phyloP scores from a whole-genome alignment of 495 filamentous ascomycete species.

The Neurospora sp. region DNA sequence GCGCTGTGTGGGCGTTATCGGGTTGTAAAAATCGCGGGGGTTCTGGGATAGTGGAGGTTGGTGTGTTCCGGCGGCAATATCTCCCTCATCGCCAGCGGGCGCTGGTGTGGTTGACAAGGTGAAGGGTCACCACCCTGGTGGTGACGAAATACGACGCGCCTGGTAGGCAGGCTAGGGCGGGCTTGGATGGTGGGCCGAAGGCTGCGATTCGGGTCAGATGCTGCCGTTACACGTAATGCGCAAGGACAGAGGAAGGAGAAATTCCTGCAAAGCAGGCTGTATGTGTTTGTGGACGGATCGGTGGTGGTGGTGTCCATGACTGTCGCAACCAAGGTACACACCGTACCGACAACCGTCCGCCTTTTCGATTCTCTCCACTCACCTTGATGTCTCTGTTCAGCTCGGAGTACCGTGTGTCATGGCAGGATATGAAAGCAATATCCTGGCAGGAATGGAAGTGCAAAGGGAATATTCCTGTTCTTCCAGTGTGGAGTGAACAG shows the following conservation, averaged over 20 bases:
- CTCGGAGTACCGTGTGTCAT: constrained; percentile 7
- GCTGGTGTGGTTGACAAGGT: constrained; percentile 35
- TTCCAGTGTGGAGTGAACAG: neutral
- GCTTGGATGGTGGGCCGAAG: neutral
- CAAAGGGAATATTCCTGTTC: constrained; percentile 7
- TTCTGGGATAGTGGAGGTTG: constrained; percentile 26
- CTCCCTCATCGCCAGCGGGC: constrained; percentile 22
- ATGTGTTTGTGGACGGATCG: neutral
- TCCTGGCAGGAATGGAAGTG: constrained; percentile 6
- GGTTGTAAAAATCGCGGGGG: constrained; percentile 37
- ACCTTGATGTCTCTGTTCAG: constrained; percentile 8
- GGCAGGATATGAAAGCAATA: constrained; percentile 2
- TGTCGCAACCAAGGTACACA: neutral
- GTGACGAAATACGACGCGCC: constrained; percentile 14
- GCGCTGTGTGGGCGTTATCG: constrained; percentile 25
- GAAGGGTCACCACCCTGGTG: constrained; percentile 33
- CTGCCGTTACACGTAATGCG: neutral
- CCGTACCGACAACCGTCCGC: neutral
- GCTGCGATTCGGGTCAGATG: neutral
- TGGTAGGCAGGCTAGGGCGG: neutral
- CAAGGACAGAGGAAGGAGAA: neutral
- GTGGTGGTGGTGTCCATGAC: neutral
- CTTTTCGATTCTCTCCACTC: constrained; percentile 1
- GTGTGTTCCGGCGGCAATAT: constrained; percentile 33
- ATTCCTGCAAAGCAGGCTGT: neutral